A percentile compares a stretch with the other conserved stretches of the same genome.
Evolutionary conservation across 2,329 filamentous ascomycete species (phyloP).

Genomic region (Mollisiaceae sp.): DNA sequence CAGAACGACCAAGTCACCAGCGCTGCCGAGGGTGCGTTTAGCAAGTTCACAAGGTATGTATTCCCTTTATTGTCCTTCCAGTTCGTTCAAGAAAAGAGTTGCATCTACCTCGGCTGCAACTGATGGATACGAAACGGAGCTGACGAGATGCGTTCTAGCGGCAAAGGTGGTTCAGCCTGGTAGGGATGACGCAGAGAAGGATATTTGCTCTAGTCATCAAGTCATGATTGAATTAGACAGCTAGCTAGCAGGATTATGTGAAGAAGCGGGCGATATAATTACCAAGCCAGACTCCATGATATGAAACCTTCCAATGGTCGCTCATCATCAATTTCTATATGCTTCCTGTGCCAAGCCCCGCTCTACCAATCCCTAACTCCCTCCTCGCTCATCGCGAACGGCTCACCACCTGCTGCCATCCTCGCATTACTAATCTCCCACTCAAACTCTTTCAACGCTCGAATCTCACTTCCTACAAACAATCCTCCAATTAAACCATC

Average conservation of each 20-base stretch:
- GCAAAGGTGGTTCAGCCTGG: neutral
- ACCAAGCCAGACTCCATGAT: neutral
- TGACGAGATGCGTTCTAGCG: neutral
- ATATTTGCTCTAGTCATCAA: neutral
- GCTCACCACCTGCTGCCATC: conserved; percentile 39
- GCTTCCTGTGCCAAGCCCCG: neutral
- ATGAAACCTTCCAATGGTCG: neutral
- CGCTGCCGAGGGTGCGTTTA: neutral
- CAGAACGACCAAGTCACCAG: neutral
- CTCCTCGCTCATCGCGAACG: conserved; percentile 30
- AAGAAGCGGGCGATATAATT: neutral
- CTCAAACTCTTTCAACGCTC: conserved; percentile 86
- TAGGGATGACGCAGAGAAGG: neutral
- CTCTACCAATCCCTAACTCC: conserved; percentile 41
- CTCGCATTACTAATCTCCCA: conserved; percentile 84
- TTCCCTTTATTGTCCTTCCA: neutral
- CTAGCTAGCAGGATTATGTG: conserved; percentile 3
- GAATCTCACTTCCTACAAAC: conserved; percentile 84
- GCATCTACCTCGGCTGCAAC: neutral
- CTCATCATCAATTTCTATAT: neutral
- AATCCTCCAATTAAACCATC: conserved; percentile 86
- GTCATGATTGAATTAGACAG: neutral
- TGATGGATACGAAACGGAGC: neutral
- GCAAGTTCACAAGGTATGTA: neutral
- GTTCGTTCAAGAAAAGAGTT: neutral